Evolutionary conservation across 768 basidiomycete species (phyloP).

Genomic region (Fistulinella prunicolor): DNA sequence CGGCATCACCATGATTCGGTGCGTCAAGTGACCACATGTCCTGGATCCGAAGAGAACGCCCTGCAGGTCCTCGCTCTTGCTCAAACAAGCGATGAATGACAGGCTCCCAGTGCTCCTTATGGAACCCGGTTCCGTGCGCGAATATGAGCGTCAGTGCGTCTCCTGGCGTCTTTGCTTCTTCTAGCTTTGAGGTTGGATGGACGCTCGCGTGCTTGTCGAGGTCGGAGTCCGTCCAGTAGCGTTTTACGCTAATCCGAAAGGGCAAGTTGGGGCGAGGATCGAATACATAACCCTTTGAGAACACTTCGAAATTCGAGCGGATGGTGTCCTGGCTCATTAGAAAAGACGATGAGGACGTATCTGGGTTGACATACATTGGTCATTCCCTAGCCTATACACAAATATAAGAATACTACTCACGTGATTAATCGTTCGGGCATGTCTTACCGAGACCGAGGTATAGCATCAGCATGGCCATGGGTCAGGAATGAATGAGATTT

Average conservation of each 20-base stretch:
- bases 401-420: too few species aligned
- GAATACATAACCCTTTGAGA: neutral
- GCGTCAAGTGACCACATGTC: neutral
- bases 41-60: neutral
- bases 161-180: too few species aligned
- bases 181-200: neutral
- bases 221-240: neutral
- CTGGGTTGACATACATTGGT: too few species aligned
- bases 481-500: too few species aligned
- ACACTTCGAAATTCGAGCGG: neutral
- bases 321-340: neutral
- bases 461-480: too few species aligned
- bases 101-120: neutral
- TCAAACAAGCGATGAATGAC: neutral
- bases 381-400: too few species aligned
- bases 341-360: neutral
- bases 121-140: neutral
- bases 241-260: neutral
- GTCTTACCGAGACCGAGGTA: too few species aligned
- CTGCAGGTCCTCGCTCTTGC: neutral
- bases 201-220: neutral
- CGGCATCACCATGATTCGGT: neutral
- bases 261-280: neutral
- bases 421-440: too few species aligned
- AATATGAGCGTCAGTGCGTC: neutral